A percentile compares a stretch with the other conserved stretches of the same genome.
These are phyloP conservation scores for Aspergillus jensenii DNA, from an alignment of 2,329 filamentous ascomycete genomes.

Conservation along the genomic window DNA sequence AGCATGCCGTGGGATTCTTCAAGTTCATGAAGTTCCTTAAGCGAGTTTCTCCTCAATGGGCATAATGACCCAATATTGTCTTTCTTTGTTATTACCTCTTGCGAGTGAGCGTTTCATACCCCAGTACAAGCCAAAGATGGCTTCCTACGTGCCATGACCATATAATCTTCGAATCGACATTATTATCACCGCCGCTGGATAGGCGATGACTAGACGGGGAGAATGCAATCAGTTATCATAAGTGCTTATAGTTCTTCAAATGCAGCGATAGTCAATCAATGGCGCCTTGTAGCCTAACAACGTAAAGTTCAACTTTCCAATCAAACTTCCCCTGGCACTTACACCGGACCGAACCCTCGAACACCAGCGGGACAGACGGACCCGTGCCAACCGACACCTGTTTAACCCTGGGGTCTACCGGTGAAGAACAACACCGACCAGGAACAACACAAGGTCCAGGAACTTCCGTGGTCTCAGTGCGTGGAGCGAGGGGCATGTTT, in stretches of 20 bases:
- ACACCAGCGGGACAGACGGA: neutral
- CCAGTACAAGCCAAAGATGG: neutral
- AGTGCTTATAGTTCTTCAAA: neutral
- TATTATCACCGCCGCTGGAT: neutral
- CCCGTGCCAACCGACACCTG: too few relatives aligned
- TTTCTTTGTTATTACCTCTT: neutral
- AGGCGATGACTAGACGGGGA: neutral
- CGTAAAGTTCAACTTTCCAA: neutral
- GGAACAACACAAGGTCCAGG: too few relatives aligned
- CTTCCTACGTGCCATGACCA: neutral
- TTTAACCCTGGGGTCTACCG: too few relatives aligned
- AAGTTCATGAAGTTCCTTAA: constrained; percentile 67
- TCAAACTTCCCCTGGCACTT: neutral
- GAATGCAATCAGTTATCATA: neutral
- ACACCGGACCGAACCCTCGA: neutral
- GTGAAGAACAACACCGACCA: too few relatives aligned
- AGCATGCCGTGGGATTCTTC: constrained; percentile 62
- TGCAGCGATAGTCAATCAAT: neutral
- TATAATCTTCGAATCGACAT: neutral
- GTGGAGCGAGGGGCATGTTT: too few relatives aligned
- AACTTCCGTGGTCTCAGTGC: too few relatives aligned
- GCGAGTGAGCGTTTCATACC: neutral
- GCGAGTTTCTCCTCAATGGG: constrained; percentile 55
- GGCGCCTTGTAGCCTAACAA: neutral
- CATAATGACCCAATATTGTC: neutral